Conservation (phyloP, 768 basidiomycete genomes). For the Erythrobasidium yunnanense region DNA sequence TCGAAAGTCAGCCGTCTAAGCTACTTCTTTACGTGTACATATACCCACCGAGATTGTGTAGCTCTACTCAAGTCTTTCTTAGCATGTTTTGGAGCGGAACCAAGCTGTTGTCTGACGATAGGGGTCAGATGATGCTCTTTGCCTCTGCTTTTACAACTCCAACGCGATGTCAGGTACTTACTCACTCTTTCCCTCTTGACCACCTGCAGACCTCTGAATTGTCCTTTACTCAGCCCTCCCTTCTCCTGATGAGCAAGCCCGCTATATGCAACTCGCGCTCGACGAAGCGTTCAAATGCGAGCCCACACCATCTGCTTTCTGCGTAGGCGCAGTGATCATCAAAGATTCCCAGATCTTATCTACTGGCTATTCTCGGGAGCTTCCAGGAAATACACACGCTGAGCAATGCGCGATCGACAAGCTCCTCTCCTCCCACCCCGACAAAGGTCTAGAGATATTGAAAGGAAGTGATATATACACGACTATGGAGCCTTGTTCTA, state of each 20-base stretch:
- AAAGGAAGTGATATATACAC: constrained; percentile 68
- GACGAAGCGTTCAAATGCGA: constrained; percentile 59
- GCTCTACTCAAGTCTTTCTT: too few species aligned
- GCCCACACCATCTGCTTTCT: constrained; percentile 67
- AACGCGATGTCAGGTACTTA: not conserved
- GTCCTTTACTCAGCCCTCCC: not conserved
- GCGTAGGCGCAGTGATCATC: constrained; percentile 70
- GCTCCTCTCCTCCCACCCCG: constrained; percentile 45
- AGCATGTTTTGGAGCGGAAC: too few species aligned
- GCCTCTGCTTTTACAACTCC: too few species aligned
- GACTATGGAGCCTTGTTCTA: constrained; percentile 90
- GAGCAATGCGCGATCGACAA: constrained; percentile 87
- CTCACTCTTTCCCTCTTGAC: not conserved
- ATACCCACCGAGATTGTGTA: too few species aligned
- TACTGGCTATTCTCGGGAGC: constrained; percentile 78
- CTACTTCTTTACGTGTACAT: too few species aligned
- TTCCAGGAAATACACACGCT: constrained; percentile 89
- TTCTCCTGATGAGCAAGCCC: constrained; percentile 36
- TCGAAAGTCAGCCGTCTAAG: too few species aligned
- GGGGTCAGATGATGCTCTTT: too few species aligned
- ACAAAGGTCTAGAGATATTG: constrained; percentile 48
- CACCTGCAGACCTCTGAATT: not conserved
- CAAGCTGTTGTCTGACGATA: too few species aligned
- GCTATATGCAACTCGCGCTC: constrained; percentile 57
- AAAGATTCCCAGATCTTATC: constrained; percentile 47